phyloP scores from a whole-genome alignment of 2,329 filamentous ascomycete species.

The Trichoderma brevicompactum region DNA sequence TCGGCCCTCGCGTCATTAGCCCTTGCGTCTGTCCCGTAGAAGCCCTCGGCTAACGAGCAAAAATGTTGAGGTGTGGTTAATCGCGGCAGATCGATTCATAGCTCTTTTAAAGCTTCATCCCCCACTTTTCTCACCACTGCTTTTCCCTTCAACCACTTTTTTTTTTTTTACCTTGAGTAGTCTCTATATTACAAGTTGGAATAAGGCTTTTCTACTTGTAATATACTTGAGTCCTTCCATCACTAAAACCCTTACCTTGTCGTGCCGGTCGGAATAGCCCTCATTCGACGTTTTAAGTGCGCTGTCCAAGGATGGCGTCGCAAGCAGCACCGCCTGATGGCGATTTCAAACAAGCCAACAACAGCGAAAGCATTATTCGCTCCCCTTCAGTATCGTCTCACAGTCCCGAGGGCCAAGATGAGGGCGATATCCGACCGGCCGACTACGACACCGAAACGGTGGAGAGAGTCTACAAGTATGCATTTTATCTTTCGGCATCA shows the following conservation, averaged over 20 bases:
- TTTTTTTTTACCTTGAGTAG: neutral
- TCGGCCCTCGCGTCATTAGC: constrained; percentile 14
- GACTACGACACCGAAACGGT: constrained; percentile 57
- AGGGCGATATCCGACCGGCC: constrained; percentile 41
- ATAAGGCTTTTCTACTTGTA: neutral
- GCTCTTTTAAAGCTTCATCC: constrained; percentile 3
- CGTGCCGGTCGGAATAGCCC: constrained; percentile 28
- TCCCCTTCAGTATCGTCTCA: constrained; percentile 16
- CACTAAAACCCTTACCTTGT: neutral
- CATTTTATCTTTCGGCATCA: neutral
- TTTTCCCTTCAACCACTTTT: too few relatives aligned
- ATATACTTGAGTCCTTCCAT: neutral
- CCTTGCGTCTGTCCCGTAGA: neutral
- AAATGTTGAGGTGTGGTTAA: constrained; percentile 16
- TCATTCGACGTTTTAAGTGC: neutral
- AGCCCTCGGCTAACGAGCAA: constrained; percentile 21
- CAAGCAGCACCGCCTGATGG: constrained; percentile 24
- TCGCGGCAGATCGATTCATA: constrained; percentile 13
- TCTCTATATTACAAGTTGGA: neutral
- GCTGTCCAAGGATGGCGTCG: constrained; percentile 10
- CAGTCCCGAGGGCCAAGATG: constrained; percentile 34
- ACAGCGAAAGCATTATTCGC: neutral
- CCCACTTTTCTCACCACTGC: constrained; percentile 11
- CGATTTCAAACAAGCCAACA: constrained; percentile 18
- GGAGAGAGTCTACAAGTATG: constrained; percentile 57